Base-by-base conservation (phyloP, 2,329 filamentous ascomycete species). In the Helotiales sp. region DNA sequence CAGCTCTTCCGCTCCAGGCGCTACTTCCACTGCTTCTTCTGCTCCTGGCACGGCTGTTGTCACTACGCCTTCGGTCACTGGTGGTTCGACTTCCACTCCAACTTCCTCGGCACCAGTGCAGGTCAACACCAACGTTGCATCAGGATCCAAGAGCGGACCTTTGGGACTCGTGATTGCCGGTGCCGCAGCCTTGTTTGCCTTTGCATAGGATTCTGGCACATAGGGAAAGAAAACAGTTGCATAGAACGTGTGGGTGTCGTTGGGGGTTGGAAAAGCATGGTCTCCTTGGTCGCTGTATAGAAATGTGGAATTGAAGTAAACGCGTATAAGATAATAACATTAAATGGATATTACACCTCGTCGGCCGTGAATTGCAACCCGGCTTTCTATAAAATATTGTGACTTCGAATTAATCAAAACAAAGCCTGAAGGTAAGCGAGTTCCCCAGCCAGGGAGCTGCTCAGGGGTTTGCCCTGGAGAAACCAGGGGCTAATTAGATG, bases 201-300 rank as follows among this genome's bases (percentile, higher is more conserved):
- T 57, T 17, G 54, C 13, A 15, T 57, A 57, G 24, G 20, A 22
- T 63, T 66, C 15, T n/a, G n/a, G n/a, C n/a, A n/a, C n/a, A n/a
- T n/a, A n/a, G n/a, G n/a, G n/a, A n/a, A n/a, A n/a, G n/a, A n/a
- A n/a, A n/a, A n/a, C n/a, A n/a, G n/a, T n/a, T n/a, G n/a, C n/a
- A n/a, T n/a, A n/a, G n/a, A n/a, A n/a, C n/a, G n/a, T n/a, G n/a
- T n/a, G n/a, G n/a, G n/a, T n/a, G n/a, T n/a, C n/a, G n/a, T n/a
- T n/a, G n/a, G n/a, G n/a, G n/a, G n/a, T n/a, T n/a, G n/a, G n/a
- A n/a, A n/a, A n/a, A n/a, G n/a, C n/a, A n/a, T n/a, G n/a, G n/a
- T n/a, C n/a, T n/a, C n/a, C n/a, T n/a, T n/a, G n/a, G n/a, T n/a
- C n/a, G n/a, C n/a, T n/a, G n/a, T n/a, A n/a, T n/a, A n/a, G n/a